Evolutionary conservation across 495 filamentous ascomycete species (phyloP), one percentile per base, ranked within the genome.

Genomic region (Daldinia vernicosa): DNA sequence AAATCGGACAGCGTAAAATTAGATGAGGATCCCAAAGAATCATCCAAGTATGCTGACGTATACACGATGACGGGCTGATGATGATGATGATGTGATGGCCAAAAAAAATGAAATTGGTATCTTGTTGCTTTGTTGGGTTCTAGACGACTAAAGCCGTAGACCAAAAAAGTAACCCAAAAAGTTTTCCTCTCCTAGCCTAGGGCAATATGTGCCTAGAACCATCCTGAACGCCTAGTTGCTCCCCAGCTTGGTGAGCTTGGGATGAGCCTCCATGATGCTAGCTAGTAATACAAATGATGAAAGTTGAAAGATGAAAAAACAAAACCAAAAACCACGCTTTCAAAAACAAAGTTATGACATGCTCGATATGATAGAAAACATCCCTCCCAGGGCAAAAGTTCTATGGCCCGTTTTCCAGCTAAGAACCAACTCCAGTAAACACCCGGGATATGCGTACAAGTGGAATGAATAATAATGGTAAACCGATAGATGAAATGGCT

Each of bases 391-490:
- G 54, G 47, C 7, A 67, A 50, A 61, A 57, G 45, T 63, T 73
- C 66, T 69, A 73, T 58, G 43, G 35, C 61, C 66, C 61, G 12
- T 69, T 66, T 66, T 62, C 70, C 58, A 24, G 37, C n/a, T 53
- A 60, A 43, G 58, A 67, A 40, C 63, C 58, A 60, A 63, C 59
- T 51, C 63, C 57, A 39, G 33, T 54, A 62, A 62, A 39, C 27
- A 45, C 61, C 57, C 14, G 19, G 50, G 61, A 58, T 73, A 73
- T 72, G 64, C 57, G 57, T 69, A 73, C 52, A 69, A 57, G 64
- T 32, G 19, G 7, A 72, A 56, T 53, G 32, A 66, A 65, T 32
- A 57, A 39, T 24, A 50, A 50, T 43, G 52, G 65, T n/a, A 28
- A 70, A 56, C 39, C 56, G 50, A 43, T 52, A 47, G 47, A 45